Evolutionary conservation across 2,329 filamentous ascomycete species (phyloP).

Genomic region (Cytospora schulzeri): DNA sequence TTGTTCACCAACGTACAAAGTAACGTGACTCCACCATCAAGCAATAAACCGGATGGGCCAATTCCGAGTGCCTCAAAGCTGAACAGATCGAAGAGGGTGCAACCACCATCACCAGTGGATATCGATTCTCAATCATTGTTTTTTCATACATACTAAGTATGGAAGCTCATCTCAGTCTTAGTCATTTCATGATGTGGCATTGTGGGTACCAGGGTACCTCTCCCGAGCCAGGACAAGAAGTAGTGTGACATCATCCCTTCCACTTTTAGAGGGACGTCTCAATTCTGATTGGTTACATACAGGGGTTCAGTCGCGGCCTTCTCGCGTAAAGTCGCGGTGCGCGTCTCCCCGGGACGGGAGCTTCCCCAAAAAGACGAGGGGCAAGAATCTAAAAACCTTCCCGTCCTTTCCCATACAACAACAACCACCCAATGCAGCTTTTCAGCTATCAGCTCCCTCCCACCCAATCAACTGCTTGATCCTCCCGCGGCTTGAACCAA

Average conservation of each 20-base stretch:
- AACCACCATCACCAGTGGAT: too few relatives aligned
- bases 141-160: too few relatives aligned
- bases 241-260: constrained; percentile 20
- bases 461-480: background rate
- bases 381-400: constrained; percentile 8
- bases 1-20: too few relatives aligned
- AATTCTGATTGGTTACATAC: constrained; percentile 17
- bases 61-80: too few relatives aligned
- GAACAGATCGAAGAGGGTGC: too few relatives aligned
- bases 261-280: constrained; percentile 1
- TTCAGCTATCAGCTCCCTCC: background rate
- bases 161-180: constrained; percentile 23
- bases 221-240: background rate
- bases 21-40: too few relatives aligned
- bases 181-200: constrained; percentile 19
- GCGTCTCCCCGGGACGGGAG: constrained; percentile 18
- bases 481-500: constrained; percentile 3
- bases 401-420: background rate
- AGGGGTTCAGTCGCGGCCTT: constrained; percentile 11
- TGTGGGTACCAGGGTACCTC: constrained; percentile 19
- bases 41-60: too few relatives aligned
- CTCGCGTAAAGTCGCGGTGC: constrained; percentile 26
- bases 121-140: too few relatives aligned
- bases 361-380: constrained; percentile 20
- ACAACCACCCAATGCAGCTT: constrained; percentile 2